A percentile compares a stretch with the other conserved stretches of the same genome.
Conservation (phyloP, 1,284 basidiomycete species). For the Ganoderma sinense region DNA sequence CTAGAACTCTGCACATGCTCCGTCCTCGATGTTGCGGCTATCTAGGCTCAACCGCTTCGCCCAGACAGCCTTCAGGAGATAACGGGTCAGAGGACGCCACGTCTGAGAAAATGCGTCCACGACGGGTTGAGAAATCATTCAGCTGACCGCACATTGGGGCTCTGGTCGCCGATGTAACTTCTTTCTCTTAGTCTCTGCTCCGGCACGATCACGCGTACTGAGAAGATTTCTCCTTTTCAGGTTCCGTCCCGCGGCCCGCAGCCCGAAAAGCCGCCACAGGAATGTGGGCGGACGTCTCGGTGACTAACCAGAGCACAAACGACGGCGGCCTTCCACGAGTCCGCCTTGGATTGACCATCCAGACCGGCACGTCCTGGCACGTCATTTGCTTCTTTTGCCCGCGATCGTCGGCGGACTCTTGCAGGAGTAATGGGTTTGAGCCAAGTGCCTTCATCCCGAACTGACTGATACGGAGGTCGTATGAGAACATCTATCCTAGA, state of each 20-base stretch:
- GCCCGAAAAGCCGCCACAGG: background rate
- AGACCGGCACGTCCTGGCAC: background rate
- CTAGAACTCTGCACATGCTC: background rate
- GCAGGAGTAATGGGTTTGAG: background rate
- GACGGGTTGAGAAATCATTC: slow-evolving; percentile 11
- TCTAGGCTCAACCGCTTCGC: background rate
- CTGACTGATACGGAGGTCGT: slow-evolving; percentile 2
- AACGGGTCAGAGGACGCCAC: background rate
- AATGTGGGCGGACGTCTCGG: background rate
- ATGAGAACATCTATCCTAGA: slow-evolving; percentile 28
- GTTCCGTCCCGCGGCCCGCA: slow-evolving; percentile 3
- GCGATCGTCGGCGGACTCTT: background rate
- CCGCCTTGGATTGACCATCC: background rate
- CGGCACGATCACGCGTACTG: slow-evolving; percentile 3
- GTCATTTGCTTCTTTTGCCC: background rate
- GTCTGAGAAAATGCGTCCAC: slow-evolving; percentile 25
- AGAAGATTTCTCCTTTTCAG: slow-evolving; percentile 21
- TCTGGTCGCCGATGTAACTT: slow-evolving; percentile 8
- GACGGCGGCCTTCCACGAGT: background rate
- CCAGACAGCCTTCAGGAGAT: background rate
- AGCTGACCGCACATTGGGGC: slow-evolving; percentile 19
- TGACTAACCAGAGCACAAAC: background rate
- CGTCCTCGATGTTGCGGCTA: background rate
- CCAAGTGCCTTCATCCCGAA: background rate
- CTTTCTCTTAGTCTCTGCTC: slow-evolving; percentile 1